Base-by-base conservation (phyloP, 768 basidiomycete species). In the Lentinula sp. region DNA sequence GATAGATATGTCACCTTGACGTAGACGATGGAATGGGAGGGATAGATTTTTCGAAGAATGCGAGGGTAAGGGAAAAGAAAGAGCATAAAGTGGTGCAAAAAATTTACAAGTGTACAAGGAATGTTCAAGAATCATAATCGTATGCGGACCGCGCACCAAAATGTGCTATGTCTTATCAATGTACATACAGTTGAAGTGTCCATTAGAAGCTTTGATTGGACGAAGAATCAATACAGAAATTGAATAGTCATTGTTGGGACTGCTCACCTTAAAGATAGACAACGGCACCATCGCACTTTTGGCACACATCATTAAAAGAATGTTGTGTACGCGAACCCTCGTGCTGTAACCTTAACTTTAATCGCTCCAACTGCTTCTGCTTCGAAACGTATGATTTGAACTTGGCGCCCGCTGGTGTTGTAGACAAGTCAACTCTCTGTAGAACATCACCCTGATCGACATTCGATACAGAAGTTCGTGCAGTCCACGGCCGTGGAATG, bases 281-380 rank as follows among this genome's bases (percentile, higher is more conserved):
- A 37, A 70, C 63, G n/a, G 71, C 70, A 62, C 59, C 62, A 23
- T 72, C 71, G 65, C 79, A 80, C 58, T 74, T 76, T 60, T 69
- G 75, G 67, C 77, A 81, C 57, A 67, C 67, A 46, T 73, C 62
- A 61, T 48, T 69, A 62, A 61, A 70, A 61, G 62, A 65, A 65
- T 60, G 63, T 69, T 62, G 64, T 69, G 66, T 69, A 54, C 64
- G 59, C 35, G 58, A 59, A 62, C 73, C 72, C 64, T 81, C 77
- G 49, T 65, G 70, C 66, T 80, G 49, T 69, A 92, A 72, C 64
- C 85, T 82, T 36, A 71, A 67, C 69, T 77, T 79, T 66, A 92
- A 72, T 72, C 81, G 85, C 69, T 82, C 81, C 66, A 92, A 70
- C 70, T 93, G 91, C 64, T 76, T 80, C 66, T 86, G 81, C 69